Evolutionary conservation across 495 filamentous ascomycete genomes (phyloP), one percentile per base, ranked within the genome.

Genomic region (Trichocladium uniseriatum): DNA sequence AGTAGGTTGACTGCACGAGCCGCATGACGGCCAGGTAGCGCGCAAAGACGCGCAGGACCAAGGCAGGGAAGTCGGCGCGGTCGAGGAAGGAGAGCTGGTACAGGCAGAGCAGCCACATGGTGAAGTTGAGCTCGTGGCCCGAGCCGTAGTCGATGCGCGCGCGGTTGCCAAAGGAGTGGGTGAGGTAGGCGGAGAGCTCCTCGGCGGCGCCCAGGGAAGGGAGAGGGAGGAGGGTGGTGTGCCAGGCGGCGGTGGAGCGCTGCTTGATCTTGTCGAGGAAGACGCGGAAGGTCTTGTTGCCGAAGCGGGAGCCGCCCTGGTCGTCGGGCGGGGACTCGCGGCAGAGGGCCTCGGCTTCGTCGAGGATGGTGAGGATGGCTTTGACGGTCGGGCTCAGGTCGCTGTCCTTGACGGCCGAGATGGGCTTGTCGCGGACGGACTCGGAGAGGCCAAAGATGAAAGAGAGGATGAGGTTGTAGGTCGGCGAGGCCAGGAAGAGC

Each of bases 131-230:
- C 67, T 98, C 92, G 64, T 98, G 92, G 7, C 92, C 92, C 0
- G 87, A 94, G 54, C 92, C 92, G 67, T 98, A 98, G 69, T 98
- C 92, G 53, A 98, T 87, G n/a, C 92, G 79, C 24, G 79, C 77
- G 40, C 81, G 75, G 61, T 92, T 94, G 39, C 92, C 92, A 41
- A 95, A 85, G 1, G 83, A 83, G 58, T 94, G 78, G 49, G 78
- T 68, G 41, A 99, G 74, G 60, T 99, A 99, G 35, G 81, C 77
- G 7, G 82, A 82, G 6, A 81, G 71, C 63, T 98, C 92, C 1
- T 70, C 63, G 24, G 83, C 73, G 5, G 84, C 82, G 3, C 69
- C 72, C 19, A 63, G 43, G 40, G 32, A n/a, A 24, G 24, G 84
- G 43, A 3, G 76, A 78, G 1, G 83, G 70, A 42, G 79, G 2